Base-by-base conservation (phyloP, 2,329 filamentous ascomycete genomes). In the Emergomyces orientalis region DNA sequence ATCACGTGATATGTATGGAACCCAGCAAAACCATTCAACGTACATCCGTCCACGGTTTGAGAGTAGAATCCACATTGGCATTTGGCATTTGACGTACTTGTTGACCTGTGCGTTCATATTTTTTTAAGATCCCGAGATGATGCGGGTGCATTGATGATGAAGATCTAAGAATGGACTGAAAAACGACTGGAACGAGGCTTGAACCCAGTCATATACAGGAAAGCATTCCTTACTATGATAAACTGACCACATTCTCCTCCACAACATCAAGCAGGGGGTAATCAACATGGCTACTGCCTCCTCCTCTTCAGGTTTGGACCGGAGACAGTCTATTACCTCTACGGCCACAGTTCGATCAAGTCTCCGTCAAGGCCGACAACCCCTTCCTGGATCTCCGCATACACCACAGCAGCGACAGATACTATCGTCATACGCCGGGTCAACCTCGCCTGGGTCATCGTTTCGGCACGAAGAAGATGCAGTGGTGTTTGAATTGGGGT, bases 401-500 rank as follows among this genome's bases (percentile, higher is more conserved):
- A 90, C 88, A 9, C 87, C 83, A 45, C 78, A 73, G 61, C 67
- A 72, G 41, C 85, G 62, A 73, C 82, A 67, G 78, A 83, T 65
- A 73, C 78, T 70, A 75, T 84, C 69, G 72, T 86, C 67, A 41
- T 78, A 74, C 64, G 22, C 57, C 2, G 81, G 81, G 25, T 84
- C 81, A 67, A 82, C 82, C 37, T 86, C 85, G 5, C 83, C 84
- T 1, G 79, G 81, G 55, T 78, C 79, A 39, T 79, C 78, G 30
- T 85, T 82, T 65, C 83, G 85, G 58, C 81, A 85, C 63, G 91
- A 96, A 69, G 94, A 99, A 71, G 94, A 97, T 68, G 81, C 88
- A 7, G 76, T 96, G 5, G 83, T 99, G 51, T 80, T 97, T 60
- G 91, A 97, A 73, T 74, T 97, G 43, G 92, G 91, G 0, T 84